Percentiles rank a stretch among this genome's conserved stretches.
phyloP scores from a whole-genome alignment of 441 rosid species.

The Populus hybrid region DNA sequence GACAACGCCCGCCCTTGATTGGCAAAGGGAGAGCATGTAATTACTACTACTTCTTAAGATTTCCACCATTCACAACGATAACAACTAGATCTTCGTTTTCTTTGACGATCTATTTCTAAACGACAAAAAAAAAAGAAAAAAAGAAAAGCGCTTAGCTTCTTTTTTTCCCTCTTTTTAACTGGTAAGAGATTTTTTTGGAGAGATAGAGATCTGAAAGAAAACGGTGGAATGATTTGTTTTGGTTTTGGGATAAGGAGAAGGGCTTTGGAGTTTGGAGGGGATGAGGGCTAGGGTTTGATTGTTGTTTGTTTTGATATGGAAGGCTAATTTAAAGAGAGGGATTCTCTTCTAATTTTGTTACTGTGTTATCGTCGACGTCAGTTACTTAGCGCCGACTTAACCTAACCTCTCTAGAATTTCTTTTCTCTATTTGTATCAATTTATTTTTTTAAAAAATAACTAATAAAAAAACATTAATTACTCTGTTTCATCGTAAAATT shows the following conservation, averaged over 20 bases:
- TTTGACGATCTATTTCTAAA: conserved; percentile 12
- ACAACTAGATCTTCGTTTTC: neutral
- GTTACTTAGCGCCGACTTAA: neutral
- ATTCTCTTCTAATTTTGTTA: neutral
- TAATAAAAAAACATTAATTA: no score
- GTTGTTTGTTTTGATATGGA: neutral
- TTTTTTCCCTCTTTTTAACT: neutral
- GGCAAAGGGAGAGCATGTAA: conserved; percentile 81
- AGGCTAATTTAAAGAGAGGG: neutral
- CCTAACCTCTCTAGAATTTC: neutral
- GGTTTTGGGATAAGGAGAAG: neutral
- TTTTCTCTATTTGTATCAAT: no score
- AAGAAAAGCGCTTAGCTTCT: neutral
- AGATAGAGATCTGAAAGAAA: neutral
- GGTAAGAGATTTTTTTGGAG: neutral
- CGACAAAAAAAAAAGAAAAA: neutral
- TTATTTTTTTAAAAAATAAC: no score
- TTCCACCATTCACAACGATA: conserved; percentile 95
- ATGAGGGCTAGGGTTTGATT: conserved; percentile 7
- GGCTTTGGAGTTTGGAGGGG: neutral
- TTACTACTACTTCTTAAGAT: conserved; percentile 40
- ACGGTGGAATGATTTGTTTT: neutral
- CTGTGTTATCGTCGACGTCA: neutral
- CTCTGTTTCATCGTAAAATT: no score
- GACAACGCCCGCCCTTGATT: conserved; percentile 74